Evolutionary conservation across 345 rosid genomes (phyloP).

Genomic region (Eucalyptus paniculata): DNA sequence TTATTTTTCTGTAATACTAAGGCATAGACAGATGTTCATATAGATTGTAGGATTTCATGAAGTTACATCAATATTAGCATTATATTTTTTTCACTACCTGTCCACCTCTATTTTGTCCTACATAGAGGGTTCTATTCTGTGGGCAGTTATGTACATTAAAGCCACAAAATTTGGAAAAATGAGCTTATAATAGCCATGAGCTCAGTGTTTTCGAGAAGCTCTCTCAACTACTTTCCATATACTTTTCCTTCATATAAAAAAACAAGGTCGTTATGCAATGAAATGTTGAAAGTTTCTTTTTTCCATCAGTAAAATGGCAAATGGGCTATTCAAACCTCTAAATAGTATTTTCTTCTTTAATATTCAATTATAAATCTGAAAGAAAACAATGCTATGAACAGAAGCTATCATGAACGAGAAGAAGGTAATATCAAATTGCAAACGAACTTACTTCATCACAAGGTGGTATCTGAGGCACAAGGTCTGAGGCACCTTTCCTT

Average conservation of each 20-base stretch:
- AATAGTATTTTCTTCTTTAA: not conserved
- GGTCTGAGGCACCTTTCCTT: slow-evolving; percentile 12
- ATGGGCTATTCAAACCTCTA: not conserved
- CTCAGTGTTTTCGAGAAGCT: not conserved
- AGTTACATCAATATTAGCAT: not conserved
- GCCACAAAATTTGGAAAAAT: not conserved
- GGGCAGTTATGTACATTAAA: not conserved
- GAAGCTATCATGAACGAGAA: not conserved
- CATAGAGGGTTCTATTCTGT: not conserved
- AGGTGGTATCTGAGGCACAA: slow-evolving; percentile 3
- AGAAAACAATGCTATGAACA: not conserved
- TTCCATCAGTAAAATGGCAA: not conserved
- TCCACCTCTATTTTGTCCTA: not conserved
- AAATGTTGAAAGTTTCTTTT: not conserved
- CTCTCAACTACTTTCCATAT: not conserved
- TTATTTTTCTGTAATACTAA: not conserved
- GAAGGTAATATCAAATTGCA: not conserved
- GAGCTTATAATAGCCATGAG: not conserved
- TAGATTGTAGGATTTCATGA: not conserved
- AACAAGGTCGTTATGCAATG: not conserved
- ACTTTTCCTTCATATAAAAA: not conserved
- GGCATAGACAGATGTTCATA: not conserved
- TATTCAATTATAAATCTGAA: not conserved
- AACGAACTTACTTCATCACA: slow-evolving; percentile 12
- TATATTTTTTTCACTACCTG: not conserved